Evolutionary conservation across 805 yeast genomes (phyloP), one percentile per base, ranked within the genome.

Genomic region (Saitoella complicata): DNA sequence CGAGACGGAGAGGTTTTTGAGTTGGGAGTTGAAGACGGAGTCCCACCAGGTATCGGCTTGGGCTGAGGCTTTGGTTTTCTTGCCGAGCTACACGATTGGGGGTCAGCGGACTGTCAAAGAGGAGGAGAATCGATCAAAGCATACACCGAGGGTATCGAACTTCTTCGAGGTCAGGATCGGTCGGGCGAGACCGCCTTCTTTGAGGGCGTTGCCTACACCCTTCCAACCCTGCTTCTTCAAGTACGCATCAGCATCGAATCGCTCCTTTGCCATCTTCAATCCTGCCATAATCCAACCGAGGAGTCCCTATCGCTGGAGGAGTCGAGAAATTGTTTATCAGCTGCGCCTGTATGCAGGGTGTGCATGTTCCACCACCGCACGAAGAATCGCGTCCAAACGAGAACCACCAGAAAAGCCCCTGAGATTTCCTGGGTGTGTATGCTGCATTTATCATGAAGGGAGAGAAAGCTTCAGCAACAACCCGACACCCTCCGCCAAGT

Each of bases 1-100:
- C 4, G 31, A 12, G 11, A 41, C 43, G 29, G 32, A 12, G 29
- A 41, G 32, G 11, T 37, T 29, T 4, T 33, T 10, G 12, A 41
- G 31, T 29, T 41, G 43, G 10, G 43, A 12, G n/a, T 37, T 33
- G 34, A 41, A 41, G 9, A 35, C 39, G 12, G 32, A 12, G 34
- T 41, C 43, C 42, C 42, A 39, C 42, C 42, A 39, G 12, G 31
- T 34, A 9, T 39, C 42, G 29, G 42, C 42, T 7, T 31, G 12
- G 32, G 31, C 42, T 29, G 29, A 21, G 21, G 21, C 21, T 21
- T 21, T 21, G 21, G 21, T 30, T 31, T 39, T 39, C 6, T 29
- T 31, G 12, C 42, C 42, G 11, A 39, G 32, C 43, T 41, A 35
- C 8, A 11, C 31, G 30, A 8, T 40, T 30, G 13, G 11, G 10